Conservation (phyloP, 352 stramenopile genomes). For the Globisporangium iwayamae region DNA sequence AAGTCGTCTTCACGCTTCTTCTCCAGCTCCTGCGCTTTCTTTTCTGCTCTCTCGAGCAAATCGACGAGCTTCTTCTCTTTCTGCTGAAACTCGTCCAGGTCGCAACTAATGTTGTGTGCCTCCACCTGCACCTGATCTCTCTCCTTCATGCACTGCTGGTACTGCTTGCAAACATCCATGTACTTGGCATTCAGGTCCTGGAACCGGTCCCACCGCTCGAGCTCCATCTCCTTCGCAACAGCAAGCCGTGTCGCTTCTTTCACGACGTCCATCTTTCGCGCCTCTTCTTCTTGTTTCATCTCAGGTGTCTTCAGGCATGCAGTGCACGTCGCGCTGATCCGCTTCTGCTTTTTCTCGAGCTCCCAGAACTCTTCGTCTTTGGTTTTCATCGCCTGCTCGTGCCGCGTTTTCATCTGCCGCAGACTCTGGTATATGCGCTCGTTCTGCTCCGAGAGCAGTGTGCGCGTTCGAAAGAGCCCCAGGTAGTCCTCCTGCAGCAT, state of each 20-base stretch:
- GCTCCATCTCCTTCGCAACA: slow-evolving; percentile 52
- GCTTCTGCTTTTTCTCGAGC: slow-evolving; percentile 60
- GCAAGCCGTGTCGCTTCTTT: slow-evolving; percentile 48
- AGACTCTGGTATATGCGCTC: slow-evolving; percentile 42
- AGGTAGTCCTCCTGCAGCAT: slow-evolving; percentile 76
- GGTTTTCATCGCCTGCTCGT: slow-evolving; percentile 41
- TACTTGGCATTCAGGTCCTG: slow-evolving; percentile 72
- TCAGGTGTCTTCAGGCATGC: slow-evolving; percentile 56
- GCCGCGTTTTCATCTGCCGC: slow-evolving; percentile 36
- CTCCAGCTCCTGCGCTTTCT: slow-evolving; percentile 30
- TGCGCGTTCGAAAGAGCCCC: slow-evolving; percentile 48
- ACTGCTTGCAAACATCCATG: slow-evolving; percentile 40
- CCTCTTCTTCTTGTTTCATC: slow-evolving; percentile 37
- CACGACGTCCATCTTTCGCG: slow-evolving; percentile 34
- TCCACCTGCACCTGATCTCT: slow-evolving; percentile 25
- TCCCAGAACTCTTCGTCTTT: slow-evolving; percentile 62
- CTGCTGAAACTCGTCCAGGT: slow-evolving; percentile 16
- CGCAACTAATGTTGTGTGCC: slow-evolving; percentile 10
- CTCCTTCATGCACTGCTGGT: slow-evolving; percentile 30
- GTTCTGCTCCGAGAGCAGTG: slow-evolving; percentile 39
- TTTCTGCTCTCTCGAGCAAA: slow-evolving; percentile 15
- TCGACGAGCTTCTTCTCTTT: slow-evolving; percentile 36
- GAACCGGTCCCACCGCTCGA: slow-evolving; percentile 63
- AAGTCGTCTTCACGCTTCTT: slow-evolving; percentile 17
- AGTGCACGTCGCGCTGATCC: slow-evolving; percentile 36